Evolutionary conservation across 1,139 yeast genomes (phyloP), one percentile per base, ranked within the genome.

Genomic region (Nakaseomyces glabratus): DNA sequence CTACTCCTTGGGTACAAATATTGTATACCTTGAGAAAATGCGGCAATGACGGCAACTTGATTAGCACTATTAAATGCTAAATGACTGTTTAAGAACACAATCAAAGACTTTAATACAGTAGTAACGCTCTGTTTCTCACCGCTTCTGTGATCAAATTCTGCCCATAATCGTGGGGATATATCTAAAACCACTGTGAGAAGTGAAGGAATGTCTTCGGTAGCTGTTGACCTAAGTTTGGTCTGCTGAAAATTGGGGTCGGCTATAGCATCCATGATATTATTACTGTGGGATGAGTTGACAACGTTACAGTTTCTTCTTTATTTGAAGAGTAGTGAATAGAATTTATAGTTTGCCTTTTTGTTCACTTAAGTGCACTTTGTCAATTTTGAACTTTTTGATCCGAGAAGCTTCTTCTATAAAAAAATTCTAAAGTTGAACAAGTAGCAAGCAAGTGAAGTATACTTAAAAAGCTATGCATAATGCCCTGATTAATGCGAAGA

Each of bases 41-140:
- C 80, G 1, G 85, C 82, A 23, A 90, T 72, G 20, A 90, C 75
- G 6, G 94, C 82, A 8, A 88, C 94, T 51, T 75, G 74, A 56
- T 90, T 90, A 23, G 86, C 74, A 51, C 82, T 84, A 58, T 85
- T 84, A 37, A 85, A 66, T 0, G 98, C 77, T 33, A 93, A 57
- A 57, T 90, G 98, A 1, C 93, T 88, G 53, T 90, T 90, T 39
- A 88, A 58, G 30, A 57, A 55, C 2, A 57, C 58, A 9, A 56
- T 43, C 8, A 57, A 33, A 1, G 60, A 46, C 35, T 49, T 46
- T 24, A 57, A 24, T 4, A 53, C 56, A n/a, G 47, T 45, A 13
- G 54, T 40, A 19, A 54, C 39, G 14, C 25, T 20, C 6, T 13
- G 19, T n/a, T 49, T 45, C 23, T 45, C 47, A 4, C 41, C 37